phyloP scores from a whole-genome alignment of 2,329 filamentous ascomycete genomes.

The Lasiodiplodia sp. region DNA sequence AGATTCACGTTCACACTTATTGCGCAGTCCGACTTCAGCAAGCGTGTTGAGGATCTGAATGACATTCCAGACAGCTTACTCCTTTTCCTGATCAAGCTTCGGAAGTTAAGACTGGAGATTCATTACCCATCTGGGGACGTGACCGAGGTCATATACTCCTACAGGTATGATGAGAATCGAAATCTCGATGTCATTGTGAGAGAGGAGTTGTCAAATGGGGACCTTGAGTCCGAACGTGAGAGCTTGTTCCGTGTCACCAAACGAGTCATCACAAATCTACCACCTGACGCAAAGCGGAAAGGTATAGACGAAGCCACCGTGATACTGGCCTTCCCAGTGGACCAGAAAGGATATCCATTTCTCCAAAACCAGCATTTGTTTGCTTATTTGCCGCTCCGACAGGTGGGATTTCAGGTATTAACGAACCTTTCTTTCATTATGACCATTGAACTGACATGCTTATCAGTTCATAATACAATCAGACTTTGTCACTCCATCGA shows the following conservation, averaged over 20 bases:
- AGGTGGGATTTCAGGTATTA: conserved; percentile 52
- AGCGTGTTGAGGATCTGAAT: background rate
- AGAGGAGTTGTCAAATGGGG: too few species aligned
- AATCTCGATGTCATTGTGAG: too few species aligned
- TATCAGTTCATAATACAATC: conserved; percentile 1
- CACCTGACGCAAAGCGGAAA: too few species aligned
- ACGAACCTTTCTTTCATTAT: background rate
- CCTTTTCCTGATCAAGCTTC: conserved; percentile 21
- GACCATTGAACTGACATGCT: background rate
- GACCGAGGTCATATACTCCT: background rate
- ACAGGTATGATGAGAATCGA: too few species aligned
- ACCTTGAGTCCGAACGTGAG: too few species aligned
- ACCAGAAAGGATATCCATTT: conserved; percentile 41
- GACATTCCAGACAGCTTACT: conserved; percentile 15
- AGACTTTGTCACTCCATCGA: background rate
- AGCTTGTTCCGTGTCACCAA: too few species aligned
- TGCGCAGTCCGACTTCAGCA: background rate
- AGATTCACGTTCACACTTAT: conserved; percentile 33
- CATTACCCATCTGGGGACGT: background rate
- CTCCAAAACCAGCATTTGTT: conserved; percentile 53
- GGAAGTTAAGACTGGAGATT: background rate
- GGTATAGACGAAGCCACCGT: conserved; percentile 43
- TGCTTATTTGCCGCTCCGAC: conserved; percentile 55
- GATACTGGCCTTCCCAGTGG: conserved; percentile 57
- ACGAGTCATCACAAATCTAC: too few species aligned